These are phyloP conservation scores for Auricularia sp. DNA, from an alignment of 768 basidiomycete species.

Conservation along the genomic window DNA sequence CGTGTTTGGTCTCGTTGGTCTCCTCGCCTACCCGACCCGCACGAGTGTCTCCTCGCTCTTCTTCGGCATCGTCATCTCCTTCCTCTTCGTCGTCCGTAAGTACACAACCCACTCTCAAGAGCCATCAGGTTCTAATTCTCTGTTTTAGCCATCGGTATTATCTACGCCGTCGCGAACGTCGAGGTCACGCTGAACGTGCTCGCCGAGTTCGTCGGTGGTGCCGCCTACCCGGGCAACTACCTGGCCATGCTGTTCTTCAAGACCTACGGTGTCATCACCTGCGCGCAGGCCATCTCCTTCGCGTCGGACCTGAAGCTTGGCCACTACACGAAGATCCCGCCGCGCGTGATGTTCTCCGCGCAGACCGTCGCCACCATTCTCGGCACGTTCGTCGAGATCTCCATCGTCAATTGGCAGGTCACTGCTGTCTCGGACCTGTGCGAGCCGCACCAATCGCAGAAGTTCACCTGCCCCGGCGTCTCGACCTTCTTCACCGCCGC, in stretches of 20 bases:
- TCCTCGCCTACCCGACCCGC: constrained; percentile 18
- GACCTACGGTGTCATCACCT: constrained; percentile 17
- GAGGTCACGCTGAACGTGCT: constrained; percentile 20
- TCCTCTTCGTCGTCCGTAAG: constrained; percentile 18
- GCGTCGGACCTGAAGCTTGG: constrained; percentile 13
- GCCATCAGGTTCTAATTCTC: constrained; percentile 10
- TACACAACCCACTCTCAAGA: constrained; percentile 16
- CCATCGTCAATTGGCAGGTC: constrained; percentile 23
- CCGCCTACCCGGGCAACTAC: constrained; percentile 20
- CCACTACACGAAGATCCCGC: constrained; percentile 22
- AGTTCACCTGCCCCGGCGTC: constrained; percentile 21
- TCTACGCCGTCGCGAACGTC: constrained; percentile 19
- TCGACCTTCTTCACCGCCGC: constrained; percentile 26
- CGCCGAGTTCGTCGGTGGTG: constrained; percentile 26
- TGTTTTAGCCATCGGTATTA: constrained; percentile 11
- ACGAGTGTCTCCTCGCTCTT: constrained; percentile 16
- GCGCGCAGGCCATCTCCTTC: constrained; percentile 8
- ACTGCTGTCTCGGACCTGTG: constrained; percentile 22
- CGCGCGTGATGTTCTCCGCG: constrained; percentile 19
- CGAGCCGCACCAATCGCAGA: constrained; percentile 12
- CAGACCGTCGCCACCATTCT: constrained; percentile 28
- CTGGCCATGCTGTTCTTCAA: constrained; percentile 19
- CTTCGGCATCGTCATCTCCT: constrained; percentile 7
- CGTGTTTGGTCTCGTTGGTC: constrained; percentile 13
- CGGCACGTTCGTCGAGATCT: constrained; percentile 20